These are phyloP conservation scores for Hygrophorus russula DNA, from an alignment of 768 basidiomycete species.

Conservation along the genomic window DNA sequence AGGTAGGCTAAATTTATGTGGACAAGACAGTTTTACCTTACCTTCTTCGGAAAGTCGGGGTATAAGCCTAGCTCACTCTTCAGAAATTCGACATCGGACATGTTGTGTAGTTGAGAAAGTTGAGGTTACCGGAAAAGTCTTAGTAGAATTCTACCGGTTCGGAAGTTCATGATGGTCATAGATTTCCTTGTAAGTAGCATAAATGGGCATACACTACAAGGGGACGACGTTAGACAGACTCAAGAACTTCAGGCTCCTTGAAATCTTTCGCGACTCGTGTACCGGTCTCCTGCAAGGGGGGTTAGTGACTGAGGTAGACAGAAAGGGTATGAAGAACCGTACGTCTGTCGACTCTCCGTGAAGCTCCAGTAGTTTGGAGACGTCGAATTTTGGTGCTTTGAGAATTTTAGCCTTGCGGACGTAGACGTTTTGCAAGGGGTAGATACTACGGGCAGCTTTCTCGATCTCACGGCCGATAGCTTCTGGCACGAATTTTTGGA, in stretches of 20 bases:
- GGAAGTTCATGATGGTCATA: too few species aligned
- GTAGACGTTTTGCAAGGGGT: conserved; percentile 98
- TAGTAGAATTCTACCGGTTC: too few species aligned
- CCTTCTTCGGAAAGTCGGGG: conserved; percentile 87
- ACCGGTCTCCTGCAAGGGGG: conserved; percentile 71
- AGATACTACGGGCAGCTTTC: conserved; percentile 93
- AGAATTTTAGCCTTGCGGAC: conserved; percentile 99
- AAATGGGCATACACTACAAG: conserved; percentile 6
- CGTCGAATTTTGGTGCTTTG: conserved; percentile 94
- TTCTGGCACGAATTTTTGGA: conserved; percentile 98
- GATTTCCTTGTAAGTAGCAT: background rate
- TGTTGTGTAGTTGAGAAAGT: conserved; percentile 20
- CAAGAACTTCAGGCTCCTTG: conserved; percentile 93
- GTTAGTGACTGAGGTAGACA: conserved; percentile 6
- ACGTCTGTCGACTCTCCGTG: conserved; percentile 94
- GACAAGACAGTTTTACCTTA: conserved; percentile 18
- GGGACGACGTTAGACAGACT: conserved; percentile 64
- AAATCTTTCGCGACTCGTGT: conserved; percentile 91
- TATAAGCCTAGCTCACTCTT: conserved; percentile 48
- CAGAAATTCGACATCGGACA: conserved; percentile 72
- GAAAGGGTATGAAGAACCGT: conserved; percentile 27
- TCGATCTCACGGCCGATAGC: conserved; percentile 99
- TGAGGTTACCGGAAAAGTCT: too few species aligned
- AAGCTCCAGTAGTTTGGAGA: conserved; percentile 90
- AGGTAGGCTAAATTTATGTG: background rate